Evolutionary conservation across 2,329 filamentous ascomycete genomes (phyloP), one percentile per base, ranked within the genome.

Genomic region (Lachnellula suecica): DNA sequence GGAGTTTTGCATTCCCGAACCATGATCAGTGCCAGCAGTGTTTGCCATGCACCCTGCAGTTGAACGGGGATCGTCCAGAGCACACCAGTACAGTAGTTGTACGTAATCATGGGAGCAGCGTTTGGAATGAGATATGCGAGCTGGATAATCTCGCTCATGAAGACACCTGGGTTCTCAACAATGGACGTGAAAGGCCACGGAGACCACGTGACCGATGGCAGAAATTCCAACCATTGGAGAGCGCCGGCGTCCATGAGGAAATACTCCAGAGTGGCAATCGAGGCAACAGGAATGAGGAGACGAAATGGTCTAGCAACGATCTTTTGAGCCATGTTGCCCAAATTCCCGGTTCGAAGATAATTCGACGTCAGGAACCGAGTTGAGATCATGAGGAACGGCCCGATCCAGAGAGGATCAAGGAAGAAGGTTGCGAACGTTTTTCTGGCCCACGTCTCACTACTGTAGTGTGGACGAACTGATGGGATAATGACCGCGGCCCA

Each of bases 31-130:
- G 68, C 73, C 9, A 73, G 61, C 2, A 78, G 61, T 2, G 72
- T 68, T n/a, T 72, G 63, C 70, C 74, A 77, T 2, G 73, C 68
- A 34, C 71, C 74, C 58, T 77, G 75, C 1, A 77, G 66, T 56
- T 76, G 73, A 0, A 78, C 73, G 0, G 75, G 73, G 27, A 78
- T 75, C 3, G 74, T 77, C 75, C 75, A 78, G 2, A 78, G 66
- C 4, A 77, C 74, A 61, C 74, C 74, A 0, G 74, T 75, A 53
- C 75, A 77, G 63, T 74, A 77, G 57, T 77, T 72, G 60, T 70
- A 71, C 8, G 72, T 75, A 44, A 78, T 72, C 47, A 74, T 70
- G 0, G 75, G 75, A 7, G 72, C 72, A 2, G 72, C 73, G 44
- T 77, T 78, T 6, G 75, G 75, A n/a, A 76, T 70, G 9, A 77